phyloP scores from a whole-genome alignment of 2,329 filamentous ascomycete genomes.

The Colletotrichum musae region DNA sequence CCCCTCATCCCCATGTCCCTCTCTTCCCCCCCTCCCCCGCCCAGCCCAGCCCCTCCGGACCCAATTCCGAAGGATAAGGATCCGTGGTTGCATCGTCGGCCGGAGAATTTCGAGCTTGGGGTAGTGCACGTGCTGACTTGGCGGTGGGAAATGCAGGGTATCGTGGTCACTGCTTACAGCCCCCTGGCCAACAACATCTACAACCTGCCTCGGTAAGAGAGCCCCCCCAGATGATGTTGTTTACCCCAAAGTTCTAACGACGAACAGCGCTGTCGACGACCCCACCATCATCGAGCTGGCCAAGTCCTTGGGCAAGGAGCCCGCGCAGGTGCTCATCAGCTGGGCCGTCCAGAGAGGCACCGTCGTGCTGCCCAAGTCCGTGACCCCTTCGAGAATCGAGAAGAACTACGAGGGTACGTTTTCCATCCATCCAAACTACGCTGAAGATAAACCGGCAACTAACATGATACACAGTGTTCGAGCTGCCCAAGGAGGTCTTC shows the following conservation, averaged over 20 bases:
- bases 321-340: slow-evolving; percentile 67
- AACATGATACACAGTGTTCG: slow-evolving; percentile 45
- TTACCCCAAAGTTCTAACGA: not conserved
- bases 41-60: not conserved
- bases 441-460: not conserved
- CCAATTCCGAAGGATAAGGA: not conserved
- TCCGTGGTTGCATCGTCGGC: slow-evolving; percentile 21
- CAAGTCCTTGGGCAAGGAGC: slow-evolving; percentile 64
- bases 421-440: not conserved
- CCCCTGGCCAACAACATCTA: slow-evolving; percentile 72
- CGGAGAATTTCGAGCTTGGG: slow-evolving; percentile 10
- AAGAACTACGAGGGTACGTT: slow-evolving; percentile 56
- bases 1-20: not conserved
- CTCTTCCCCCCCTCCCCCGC: not conserved
- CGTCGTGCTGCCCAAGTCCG: slow-evolving; percentile 68
- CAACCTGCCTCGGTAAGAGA: slow-evolving; percentile 42
- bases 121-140: too few species aligned
- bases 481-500: slow-evolving; percentile 53
- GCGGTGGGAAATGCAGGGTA: slow-evolving; percentile 53
- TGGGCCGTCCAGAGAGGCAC: slow-evolving; percentile 69
- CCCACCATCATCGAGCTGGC: slow-evolving; percentile 66
- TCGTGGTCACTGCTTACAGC: slow-evolving; percentile 69
- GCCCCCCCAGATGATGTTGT: not conserved
- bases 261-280: slow-evolving; percentile 62
- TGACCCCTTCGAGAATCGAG: slow-evolving; percentile 65